Conservation (phyloP, 2,329 filamentous ascomycete species). For the Penicillium sp. region DNA sequence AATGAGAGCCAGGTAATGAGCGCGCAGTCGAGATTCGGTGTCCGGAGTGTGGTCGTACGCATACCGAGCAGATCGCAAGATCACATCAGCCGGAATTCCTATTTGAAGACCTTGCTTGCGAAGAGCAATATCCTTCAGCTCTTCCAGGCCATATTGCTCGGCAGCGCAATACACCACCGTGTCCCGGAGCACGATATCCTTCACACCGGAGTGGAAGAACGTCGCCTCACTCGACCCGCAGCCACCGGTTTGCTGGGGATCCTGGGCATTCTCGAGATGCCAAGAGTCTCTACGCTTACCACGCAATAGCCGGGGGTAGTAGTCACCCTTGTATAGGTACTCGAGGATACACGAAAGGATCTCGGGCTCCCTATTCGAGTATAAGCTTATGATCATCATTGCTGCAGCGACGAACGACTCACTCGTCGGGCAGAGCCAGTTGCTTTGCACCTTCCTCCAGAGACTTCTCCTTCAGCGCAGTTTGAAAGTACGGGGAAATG, state of each 20-base stretch:
- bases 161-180: conserved; percentile 94
- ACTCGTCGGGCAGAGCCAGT: conserved; percentile 72
- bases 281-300: conserved; percentile 84
- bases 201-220: conserved; percentile 73
- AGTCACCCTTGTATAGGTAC: conserved; percentile 96
- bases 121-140: conserved; percentile 86
- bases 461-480: conserved; percentile 70
- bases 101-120: conserved; percentile 93
- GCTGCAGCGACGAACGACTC: conserved; percentile 6
- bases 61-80: conserved; percentile 89
- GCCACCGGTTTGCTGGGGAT: conserved; percentile 57
- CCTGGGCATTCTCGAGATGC: conserved; percentile 76
- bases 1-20: conserved; percentile 95
- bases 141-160: conserved; percentile 85
- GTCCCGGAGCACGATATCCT: conserved; percentile 80
- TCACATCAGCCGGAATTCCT: conserved; percentile 87
- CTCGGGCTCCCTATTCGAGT: conserved; percentile 71
- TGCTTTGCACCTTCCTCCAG: conserved; percentile 70
- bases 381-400: conserved; percentile 1
- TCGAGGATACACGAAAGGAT: conserved; percentile 92
- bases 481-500: conserved; percentile 80
- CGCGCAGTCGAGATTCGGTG: conserved; percentile 86
- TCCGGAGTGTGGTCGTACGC: conserved; percentile 95
- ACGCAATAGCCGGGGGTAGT: conserved; percentile 84
- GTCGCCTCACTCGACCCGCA: conserved; percentile 70